Evolutionary conservation across 352 stramenopile species (phyloP).

Genomic region (Phytophthora sojae): DNA sequence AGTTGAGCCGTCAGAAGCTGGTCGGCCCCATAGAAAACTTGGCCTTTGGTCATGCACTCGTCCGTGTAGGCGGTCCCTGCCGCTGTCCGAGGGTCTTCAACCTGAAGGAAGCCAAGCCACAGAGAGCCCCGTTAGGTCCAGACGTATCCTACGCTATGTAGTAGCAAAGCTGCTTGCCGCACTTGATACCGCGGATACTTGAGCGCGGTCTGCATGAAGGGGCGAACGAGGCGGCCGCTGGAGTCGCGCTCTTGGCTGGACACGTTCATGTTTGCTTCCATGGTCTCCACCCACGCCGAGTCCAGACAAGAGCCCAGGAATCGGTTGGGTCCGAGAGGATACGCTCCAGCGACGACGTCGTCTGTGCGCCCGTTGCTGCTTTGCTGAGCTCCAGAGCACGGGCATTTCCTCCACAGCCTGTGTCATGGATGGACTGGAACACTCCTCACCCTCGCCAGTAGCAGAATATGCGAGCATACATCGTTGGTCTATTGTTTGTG

Average conservation of each 20-base stretch:
- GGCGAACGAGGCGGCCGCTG: conserved; percentile 39
- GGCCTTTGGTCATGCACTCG: neutral
- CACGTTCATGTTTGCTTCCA: conserved; percentile 30
- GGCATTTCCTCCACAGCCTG: neutral
- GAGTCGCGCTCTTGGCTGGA: conserved; percentile 33
- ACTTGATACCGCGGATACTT: conserved; percentile 36
- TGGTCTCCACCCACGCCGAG: conserved; percentile 39
- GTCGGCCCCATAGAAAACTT: conserved; percentile 33
- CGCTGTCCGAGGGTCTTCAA: neutral
- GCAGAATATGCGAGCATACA: too few relatives aligned
- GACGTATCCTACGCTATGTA: too few relatives aligned
- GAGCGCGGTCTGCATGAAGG: conserved; percentile 51
- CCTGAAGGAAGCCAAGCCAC: neutral
- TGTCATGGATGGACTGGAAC: neutral
- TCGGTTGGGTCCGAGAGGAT: conserved; percentile 40
- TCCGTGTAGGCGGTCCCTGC: neutral
- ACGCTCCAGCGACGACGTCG: neutral
- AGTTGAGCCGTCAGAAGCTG: conserved; percentile 16
- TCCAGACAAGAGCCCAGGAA: conserved; percentile 60
- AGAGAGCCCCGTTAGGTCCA: too few relatives aligned
- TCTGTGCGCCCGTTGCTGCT: neutral
- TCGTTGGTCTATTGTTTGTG: too few relatives aligned
- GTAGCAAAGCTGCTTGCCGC: neutral
- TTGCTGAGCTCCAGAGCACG: too few relatives aligned
- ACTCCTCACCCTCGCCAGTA: too few relatives aligned